Conservation (phyloP, 1,284 basidiomycete species). For the Austroboletus novae-zelandiae region DNA sequence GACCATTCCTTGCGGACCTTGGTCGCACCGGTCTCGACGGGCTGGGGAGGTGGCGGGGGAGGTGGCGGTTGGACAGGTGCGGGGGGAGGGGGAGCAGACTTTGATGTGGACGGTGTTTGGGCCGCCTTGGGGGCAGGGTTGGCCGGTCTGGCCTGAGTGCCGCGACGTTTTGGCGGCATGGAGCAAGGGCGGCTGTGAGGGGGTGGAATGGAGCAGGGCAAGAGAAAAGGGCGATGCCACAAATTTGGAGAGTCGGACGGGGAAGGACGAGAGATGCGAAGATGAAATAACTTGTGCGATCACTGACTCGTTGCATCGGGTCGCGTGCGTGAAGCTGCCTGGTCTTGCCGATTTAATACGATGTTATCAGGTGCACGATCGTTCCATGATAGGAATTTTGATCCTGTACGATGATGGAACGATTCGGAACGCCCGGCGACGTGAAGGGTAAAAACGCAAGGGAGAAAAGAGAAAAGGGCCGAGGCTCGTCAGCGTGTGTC, state of each 20-base stretch:
- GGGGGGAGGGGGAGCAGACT: constrained; percentile 4
- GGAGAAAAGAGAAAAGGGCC: constrained; percentile 1
- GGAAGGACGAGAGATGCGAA: constrained; percentile 12
- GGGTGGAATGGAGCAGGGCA: neutral
- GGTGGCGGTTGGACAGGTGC: neutral
- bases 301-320: constrained; percentile 28
- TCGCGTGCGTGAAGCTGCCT: constrained; percentile 24
- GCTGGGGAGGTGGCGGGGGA: constrained; percentile 5
- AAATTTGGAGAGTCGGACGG: neutral
- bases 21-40: constrained; percentile 16
- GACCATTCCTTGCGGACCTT: constrained; percentile 32
- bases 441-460: neutral
- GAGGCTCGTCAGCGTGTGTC: neutral
- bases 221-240: constrained; percentile 13
- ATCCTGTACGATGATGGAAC: constrained; percentile 16
- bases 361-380: constrained; percentile 29
- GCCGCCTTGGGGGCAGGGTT: constrained; percentile 7
- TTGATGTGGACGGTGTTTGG: constrained; percentile 9
- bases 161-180: constrained; percentile 32
- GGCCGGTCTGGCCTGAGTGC: constrained; percentile 18
- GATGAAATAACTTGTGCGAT: constrained; percentile 18
- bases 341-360: constrained; percentile 12
- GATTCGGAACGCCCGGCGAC: constrained; percentile 17
- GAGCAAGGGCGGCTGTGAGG: neutral
- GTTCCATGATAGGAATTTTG: constrained; percentile 30